Conservation (phyloP, 176 grass and related monocot genomes). For the Chrysopogon serrulatus region DNA sequence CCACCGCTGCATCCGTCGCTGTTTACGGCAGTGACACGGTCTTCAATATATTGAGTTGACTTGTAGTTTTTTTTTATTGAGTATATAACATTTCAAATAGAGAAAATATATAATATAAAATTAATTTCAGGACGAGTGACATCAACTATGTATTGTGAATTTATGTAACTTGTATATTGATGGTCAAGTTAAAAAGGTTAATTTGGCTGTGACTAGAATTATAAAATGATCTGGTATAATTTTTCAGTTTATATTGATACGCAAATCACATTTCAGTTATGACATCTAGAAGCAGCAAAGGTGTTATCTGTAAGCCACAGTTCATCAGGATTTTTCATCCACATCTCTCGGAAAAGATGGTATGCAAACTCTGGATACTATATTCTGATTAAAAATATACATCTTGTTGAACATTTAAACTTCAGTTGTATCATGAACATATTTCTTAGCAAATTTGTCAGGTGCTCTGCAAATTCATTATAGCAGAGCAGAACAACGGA, state of each 20-base stretch:
- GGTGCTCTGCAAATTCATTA: too few species aligned
- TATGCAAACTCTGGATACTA: neutral
- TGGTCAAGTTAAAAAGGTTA: neutral
- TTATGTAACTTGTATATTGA: neutral
- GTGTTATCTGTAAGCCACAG: neutral
- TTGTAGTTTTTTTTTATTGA: neutral
- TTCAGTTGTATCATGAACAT: neutral
- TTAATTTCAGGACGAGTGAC: too few species aligned
- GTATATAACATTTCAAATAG: too few species aligned
- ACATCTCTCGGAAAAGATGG: slow-evolving; percentile 14
- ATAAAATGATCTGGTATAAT: neutral
- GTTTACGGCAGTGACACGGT: neutral
- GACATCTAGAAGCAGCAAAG: neutral
- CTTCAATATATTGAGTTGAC: neutral
- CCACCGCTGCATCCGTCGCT: too few species aligned
- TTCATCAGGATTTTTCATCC: neutral
- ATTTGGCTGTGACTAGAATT: neutral
- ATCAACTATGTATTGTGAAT: too few species aligned
- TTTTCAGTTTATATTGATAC: neutral
- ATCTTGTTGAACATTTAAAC: neutral
- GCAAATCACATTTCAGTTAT: neutral
- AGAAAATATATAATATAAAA: too few species aligned
- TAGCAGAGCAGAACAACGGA: too few species aligned
- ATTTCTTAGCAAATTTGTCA: too few species aligned
- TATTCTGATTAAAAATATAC: neutral